Evolutionary conservation across 176 grass and related monocot species (phyloP).

Genomic region (Aegilops speltoides): DNA sequence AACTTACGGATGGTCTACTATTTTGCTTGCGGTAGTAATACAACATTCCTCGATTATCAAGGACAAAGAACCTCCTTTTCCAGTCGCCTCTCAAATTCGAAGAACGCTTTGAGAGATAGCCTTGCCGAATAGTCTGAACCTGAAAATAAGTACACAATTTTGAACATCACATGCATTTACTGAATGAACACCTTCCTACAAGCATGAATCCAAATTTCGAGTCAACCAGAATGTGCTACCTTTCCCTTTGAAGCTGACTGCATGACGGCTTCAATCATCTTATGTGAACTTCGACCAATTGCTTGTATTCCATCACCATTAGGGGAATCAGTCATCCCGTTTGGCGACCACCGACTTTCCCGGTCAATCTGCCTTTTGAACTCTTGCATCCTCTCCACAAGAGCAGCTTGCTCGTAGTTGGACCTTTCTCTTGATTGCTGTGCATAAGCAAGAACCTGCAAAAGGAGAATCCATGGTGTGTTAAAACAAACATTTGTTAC

Average conservation of each 20-base stretch:
- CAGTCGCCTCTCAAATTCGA: conserved; percentile 99
- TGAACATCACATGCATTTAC: conserved; percentile 7
- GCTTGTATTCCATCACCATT: conserved; percentile 98
- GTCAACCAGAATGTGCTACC: conserved; percentile 49
- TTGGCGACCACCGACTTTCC: conserved; percentile 86
- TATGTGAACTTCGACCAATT: conserved; percentile 97
- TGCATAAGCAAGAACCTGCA: conserved; percentile 87
- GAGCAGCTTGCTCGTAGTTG: conserved; percentile 88
- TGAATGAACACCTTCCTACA: background rate
- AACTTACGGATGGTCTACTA: conserved; percentile 83
- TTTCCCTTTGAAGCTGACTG: conserved; percentile 87
- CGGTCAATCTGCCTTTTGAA: conserved; percentile 97
- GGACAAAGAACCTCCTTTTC: conserved; percentile 99
- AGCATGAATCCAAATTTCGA: conserved; percentile 16
- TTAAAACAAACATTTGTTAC: conserved; percentile 23
- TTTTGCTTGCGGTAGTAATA: conserved; percentile 97
- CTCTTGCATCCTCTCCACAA: conserved; percentile 96
- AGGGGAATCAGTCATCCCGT: conserved; percentile 63
- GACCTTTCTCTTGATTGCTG: conserved; percentile 99
- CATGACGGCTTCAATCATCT: conserved; percentile 98
- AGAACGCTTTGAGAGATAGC: conserved; percentile 96
- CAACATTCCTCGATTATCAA: conserved; percentile 95
- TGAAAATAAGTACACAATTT: conserved; percentile 40
- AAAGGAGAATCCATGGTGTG: conserved; percentile 9
- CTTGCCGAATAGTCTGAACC: conserved; percentile 99